Evolutionary conservation across 345 rosid genomes (phyloP).

Genomic region (Reutealis trisperma): DNA sequence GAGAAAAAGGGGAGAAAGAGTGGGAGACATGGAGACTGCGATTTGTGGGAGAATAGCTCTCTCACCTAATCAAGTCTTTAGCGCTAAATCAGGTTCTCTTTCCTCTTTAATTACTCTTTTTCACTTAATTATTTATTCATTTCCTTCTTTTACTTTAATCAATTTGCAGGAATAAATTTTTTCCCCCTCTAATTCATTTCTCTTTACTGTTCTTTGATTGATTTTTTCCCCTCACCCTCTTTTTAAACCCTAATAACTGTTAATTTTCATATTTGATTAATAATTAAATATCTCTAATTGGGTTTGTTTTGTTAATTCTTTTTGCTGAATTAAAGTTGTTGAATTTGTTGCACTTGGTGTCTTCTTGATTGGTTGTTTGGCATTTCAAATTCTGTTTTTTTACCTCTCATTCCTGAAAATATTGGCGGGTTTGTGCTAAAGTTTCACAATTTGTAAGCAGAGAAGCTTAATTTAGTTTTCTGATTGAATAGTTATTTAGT

Average conservation of each 20-base stretch:
- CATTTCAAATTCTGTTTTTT: background rate
- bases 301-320: background rate
- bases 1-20: constrained; percentile 9
- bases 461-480: background rate
- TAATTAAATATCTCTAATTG: background rate
- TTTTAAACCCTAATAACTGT: background rate
- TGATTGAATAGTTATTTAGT: background rate
- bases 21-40: constrained; percentile 58
- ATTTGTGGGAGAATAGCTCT: constrained; percentile 75
- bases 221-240: background rate
- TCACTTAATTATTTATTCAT: background rate
- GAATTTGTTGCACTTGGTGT: background rate
- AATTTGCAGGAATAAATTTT: no score
- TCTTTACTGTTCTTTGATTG: background rate
- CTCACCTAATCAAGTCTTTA: constrained; percentile 62
- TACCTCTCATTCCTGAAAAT: background rate
- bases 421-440: background rate
- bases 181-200: background rate
- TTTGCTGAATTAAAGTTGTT: no score
- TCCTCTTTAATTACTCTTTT: background rate
- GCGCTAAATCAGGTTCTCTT: constrained; percentile 55
- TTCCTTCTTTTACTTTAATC: background rate
- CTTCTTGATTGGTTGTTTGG: background rate
- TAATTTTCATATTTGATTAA: background rate
- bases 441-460: background rate